phyloP scores from a whole-genome alignment of 805 yeast genomes.

The Priceomyces melissophilus region DNA sequence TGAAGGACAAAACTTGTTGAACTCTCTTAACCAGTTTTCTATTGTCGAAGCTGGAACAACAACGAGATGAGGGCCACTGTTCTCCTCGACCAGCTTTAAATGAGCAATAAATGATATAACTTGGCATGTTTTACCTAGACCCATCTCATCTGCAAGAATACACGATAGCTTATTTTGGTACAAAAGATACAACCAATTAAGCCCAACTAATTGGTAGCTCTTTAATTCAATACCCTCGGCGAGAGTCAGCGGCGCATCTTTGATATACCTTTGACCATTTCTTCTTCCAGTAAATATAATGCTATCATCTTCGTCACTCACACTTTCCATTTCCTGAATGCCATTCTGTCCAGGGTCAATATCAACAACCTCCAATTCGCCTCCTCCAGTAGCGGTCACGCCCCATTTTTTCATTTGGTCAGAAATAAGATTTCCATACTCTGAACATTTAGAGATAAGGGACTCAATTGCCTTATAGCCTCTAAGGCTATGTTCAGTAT shows the following conservation, averaged over 20 bases:
- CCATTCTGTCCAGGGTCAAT: constrained; percentile 31
- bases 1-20: constrained; percentile 80
- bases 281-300: constrained; percentile 18
- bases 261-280: constrained; percentile 45
- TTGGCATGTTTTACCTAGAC: constrained; percentile 94
- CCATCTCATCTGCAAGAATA: constrained; percentile 98
- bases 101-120: constrained; percentile 89
- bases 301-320: constrained; percentile 28
- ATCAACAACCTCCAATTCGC: constrained; percentile 66
- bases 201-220: constrained; percentile 93
- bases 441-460: constrained; percentile 78
- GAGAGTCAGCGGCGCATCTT: constrained; percentile 67
- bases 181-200: constrained; percentile 85
- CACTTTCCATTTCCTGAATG: constrained; percentile 14
- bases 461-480: constrained; percentile 96
- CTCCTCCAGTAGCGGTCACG: constrained; percentile 65
- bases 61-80: constrained; percentile 78
- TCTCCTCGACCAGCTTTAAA: constrained; percentile 59
- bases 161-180: constrained; percentile 81
- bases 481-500: constrained; percentile 62
- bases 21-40: constrained; percentile 97
- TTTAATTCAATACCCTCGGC: constrained; percentile 66
- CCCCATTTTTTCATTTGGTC: constrained; percentile 85
- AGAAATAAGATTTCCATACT: constrained; percentile 68
- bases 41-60: constrained; percentile 96